Evolutionary conservation across 768 basidiomycete genomes (phyloP).

Genomic region (Tulasnella sp.): DNA sequence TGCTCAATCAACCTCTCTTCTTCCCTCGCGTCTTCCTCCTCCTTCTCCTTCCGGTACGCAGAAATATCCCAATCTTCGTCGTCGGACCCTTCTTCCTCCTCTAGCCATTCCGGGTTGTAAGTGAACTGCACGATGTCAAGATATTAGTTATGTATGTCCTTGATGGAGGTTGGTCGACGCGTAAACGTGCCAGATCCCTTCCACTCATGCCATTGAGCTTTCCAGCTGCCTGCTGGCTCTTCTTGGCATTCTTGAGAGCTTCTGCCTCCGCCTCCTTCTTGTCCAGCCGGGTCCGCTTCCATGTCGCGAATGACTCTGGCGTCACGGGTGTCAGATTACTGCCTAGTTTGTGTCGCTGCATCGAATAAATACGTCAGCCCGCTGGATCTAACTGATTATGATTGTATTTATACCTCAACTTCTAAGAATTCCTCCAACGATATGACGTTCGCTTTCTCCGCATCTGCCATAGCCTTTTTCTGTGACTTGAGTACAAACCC

Average conservation of each 20-base stretch:
- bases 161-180: neutral
- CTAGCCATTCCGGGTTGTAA: slow-evolving; percentile 93
- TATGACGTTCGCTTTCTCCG: slow-evolving; percentile 79
- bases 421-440: slow-evolving; percentile 95
- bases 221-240: slow-evolving; percentile 69
- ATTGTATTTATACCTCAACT: slow-evolving; percentile 58
- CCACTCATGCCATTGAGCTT: slow-evolving; percentile 93
- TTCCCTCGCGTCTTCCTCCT: slow-evolving; percentile 45
- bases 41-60: slow-evolving; percentile 51
- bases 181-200: slow-evolving; percentile 67
- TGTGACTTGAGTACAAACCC: slow-evolving; percentile 94
- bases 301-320: slow-evolving; percentile 76
- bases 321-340: slow-evolving; percentile 87
- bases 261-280: slow-evolving; percentile 91
- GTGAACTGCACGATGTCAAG: slow-evolving; percentile 52
- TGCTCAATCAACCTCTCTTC: slow-evolving; percentile 44
- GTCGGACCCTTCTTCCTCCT: slow-evolving; percentile 52
- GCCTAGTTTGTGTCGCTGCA: slow-evolving; percentile 88
- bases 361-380: neutral
- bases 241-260: slow-evolving; percentile 70
- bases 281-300: slow-evolving; percentile 92
- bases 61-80: slow-evolving; percentile 41
- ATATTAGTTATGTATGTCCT: neutral
- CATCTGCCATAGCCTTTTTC: slow-evolving; percentile 82
- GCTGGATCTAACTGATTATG: slow-evolving; percentile 6